These are phyloP conservation scores for Ophiostoma tasmaniense DNA, from an alignment of 2,329 filamentous ascomycete genomes.

Conservation along the genomic window DNA sequence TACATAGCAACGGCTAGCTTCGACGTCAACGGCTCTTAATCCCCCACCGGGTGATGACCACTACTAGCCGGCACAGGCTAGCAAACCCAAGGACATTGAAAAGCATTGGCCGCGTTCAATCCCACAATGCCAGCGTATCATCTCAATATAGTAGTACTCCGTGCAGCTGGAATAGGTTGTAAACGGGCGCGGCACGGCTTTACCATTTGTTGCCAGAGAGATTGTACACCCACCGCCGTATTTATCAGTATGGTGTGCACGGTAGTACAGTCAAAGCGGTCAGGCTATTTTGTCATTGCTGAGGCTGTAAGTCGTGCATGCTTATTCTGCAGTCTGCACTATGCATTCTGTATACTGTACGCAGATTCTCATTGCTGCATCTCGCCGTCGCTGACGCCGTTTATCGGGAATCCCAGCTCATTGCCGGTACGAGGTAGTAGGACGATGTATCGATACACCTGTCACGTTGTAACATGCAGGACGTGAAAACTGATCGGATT, in stretches of 20 bases:
- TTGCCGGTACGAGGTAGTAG: not conserved
- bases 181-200: not conserved
- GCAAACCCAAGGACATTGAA: not conserved
- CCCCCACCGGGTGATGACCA: not conserved
- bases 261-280: not conserved
- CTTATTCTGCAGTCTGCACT: not conserved
- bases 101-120: not conserved
- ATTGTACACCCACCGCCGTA: not conserved
- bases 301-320: not conserved
- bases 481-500: not conserved
- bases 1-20: not conserved
- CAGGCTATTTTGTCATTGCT: not conserved
- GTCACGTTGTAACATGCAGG: not conserved
- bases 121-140: not conserved
- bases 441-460: not conserved
- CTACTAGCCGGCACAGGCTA: not conserved
- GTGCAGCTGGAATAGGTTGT: not conserved
- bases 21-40: not conserved
- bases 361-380: not conserved
- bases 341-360: not conserved
- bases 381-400: not conserved
- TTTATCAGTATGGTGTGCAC: not conserved
- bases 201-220: not conserved
- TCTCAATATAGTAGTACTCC: not conserved
- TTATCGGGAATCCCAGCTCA: not conserved